Percentiles rank a stretch among this genome's conserved stretches.
These are phyloP conservation scores for Malus asiatica DNA, from an alignment of 306 rosid species.

Conservation along the genomic window DNA sequence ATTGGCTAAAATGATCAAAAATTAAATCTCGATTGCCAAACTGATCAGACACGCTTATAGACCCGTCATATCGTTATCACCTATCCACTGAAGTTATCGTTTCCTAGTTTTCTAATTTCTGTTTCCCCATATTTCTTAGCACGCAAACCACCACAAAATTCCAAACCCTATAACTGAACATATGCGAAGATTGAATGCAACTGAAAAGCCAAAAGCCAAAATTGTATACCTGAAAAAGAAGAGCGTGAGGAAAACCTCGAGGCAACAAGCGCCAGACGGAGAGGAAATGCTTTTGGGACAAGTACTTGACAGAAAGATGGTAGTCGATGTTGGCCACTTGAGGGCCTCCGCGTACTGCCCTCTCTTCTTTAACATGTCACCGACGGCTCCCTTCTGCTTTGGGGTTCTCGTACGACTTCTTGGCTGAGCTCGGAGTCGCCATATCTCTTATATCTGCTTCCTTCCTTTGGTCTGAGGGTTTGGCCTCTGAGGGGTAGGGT, in stretches of 20 bases:
- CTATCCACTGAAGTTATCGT: background rate
- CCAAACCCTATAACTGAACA: too few species aligned
- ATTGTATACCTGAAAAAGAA: slow-evolving; percentile 49
- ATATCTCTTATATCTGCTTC: too few species aligned
- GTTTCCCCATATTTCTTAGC: background rate
- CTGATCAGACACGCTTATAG: too few species aligned
- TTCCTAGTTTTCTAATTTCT: background rate
- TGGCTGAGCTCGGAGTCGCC: slow-evolving; percentile 29
- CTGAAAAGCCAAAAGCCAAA: background rate
- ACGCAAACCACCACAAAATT: background rate
- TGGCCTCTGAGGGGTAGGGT: background rate
- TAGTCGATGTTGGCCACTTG: slow-evolving; percentile 69
- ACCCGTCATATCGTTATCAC: too few species aligned
- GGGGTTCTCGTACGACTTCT: slow-evolving; percentile 50
- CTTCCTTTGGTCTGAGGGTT: too few species aligned
- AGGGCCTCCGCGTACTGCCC: slow-evolving; percentile 78
- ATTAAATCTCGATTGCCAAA: too few species aligned
- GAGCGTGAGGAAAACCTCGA: slow-evolving; percentile 55
- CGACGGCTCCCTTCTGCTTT: slow-evolving; percentile 55
- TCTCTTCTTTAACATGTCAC: slow-evolving; percentile 54
- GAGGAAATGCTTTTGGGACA: slow-evolving; percentile 54
- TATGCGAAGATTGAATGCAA: background rate
- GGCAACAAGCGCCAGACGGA: slow-evolving; percentile 55
- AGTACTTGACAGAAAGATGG: slow-evolving; percentile 42
- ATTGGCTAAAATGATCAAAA: too few species aligned